Percentiles rank a stretch among this genome's conserved stretches.
phyloP scores from a whole-genome alignment of 208 protist species.

The Trypanosoma congolense region DNA sequence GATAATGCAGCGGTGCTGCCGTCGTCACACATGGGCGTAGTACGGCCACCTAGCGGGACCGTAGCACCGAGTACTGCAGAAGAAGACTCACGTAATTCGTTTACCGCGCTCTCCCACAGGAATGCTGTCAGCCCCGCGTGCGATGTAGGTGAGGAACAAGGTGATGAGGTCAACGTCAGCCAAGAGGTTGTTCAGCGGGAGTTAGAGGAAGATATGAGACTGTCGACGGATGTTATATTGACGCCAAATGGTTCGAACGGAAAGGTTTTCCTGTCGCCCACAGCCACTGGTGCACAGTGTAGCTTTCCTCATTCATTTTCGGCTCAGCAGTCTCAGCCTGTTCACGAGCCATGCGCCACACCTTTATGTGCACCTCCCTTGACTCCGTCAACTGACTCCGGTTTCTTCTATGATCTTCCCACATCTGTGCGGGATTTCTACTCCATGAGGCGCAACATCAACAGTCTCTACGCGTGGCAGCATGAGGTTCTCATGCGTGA shows the following conservation, averaged over 20 bases:
- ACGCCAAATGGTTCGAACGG: constrained; percentile 25
- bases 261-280: too few relatives aligned
- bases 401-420: constrained; percentile 56
- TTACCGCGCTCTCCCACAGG: too few relatives aligned
- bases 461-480: constrained; percentile 82
- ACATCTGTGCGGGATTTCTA: constrained; percentile 35
- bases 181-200: constrained; percentile 35
- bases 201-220: constrained; percentile 51
- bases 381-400: not conserved
- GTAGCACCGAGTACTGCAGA: too few relatives aligned
- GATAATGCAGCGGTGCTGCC: too few relatives aligned
- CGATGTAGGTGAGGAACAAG: not conserved
- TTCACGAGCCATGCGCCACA: too few relatives aligned
- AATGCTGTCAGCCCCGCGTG: too few relatives aligned
- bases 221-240: constrained; percentile 66
- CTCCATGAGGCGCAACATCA: constrained; percentile 34
- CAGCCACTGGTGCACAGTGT: not conserved
- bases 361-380: too few relatives aligned
- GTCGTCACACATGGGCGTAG: too few relatives aligned
- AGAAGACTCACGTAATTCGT: too few relatives aligned
- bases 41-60: too few relatives aligned
- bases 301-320: not conserved
- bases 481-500: constrained; percentile 58
- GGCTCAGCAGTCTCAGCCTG: not conserved
- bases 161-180: constrained; percentile 2